Evolutionary conservation across 805 yeast genomes (phyloP).

Genomic region (Suhomyces sp.): DNA sequence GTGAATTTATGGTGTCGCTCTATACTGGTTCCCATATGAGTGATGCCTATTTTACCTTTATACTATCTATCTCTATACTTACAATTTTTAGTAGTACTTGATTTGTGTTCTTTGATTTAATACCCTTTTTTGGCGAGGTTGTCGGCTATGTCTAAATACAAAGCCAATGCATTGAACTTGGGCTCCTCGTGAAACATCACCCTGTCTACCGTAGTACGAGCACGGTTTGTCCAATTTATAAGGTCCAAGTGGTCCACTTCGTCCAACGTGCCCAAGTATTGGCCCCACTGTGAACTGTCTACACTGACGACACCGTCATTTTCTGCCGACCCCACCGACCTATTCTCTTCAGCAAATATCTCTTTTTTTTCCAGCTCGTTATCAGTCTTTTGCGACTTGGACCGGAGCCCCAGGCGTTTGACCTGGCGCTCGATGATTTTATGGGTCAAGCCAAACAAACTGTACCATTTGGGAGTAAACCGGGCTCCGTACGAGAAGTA

Average conservation of each 20-base stretch:
- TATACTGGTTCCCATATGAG: no score
- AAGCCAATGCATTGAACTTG: slow-evolving; percentile 62
- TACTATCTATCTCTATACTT: no score
- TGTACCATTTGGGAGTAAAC: slow-evolving; percentile 60
- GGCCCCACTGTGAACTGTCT: slow-evolving; percentile 78
- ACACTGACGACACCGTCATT: slow-evolving; percentile 90
- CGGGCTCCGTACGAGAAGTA: slow-evolving; percentile 85
- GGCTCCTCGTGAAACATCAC: slow-evolving; percentile 27
- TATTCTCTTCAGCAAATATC: background rate
- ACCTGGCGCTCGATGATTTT: slow-evolving; percentile 44
- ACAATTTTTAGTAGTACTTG: no score
- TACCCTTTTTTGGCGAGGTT: slow-evolving; percentile 54
- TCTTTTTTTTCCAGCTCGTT: background rate
- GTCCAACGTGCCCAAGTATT: slow-evolving; percentile 72
- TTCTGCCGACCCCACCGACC: slow-evolving; percentile 27
- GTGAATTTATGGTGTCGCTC: no score
- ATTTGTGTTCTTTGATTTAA: background rate
- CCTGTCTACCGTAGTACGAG: slow-evolving; percentile 38
- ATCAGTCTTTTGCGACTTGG: background rate
- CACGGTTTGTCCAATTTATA: slow-evolving; percentile 72
- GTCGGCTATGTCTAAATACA: slow-evolving; percentile 68
- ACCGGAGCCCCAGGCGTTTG: background rate
- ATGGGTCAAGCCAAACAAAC: slow-evolving; percentile 65
- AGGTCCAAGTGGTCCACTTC: slow-evolving; percentile 83
- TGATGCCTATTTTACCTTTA: no score